These are phyloP conservation scores for Vairimorpha necatrix DNA, from an alignment of 371 early-diverging fungal species.

Conservation along the genomic window DNA sequence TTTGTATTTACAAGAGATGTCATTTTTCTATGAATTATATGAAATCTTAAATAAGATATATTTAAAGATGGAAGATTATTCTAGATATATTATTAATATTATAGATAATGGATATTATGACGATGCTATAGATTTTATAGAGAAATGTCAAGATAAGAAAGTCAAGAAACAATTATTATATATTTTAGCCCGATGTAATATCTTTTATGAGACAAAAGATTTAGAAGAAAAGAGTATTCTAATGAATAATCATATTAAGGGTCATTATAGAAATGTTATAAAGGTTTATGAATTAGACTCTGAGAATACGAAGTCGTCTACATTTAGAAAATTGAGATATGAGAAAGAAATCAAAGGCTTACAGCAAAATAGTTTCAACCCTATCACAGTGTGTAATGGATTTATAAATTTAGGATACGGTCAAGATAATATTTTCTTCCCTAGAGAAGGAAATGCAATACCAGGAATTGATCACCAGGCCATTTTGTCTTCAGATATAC, in stretches of 20 bases:
- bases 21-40: slow-evolving; percentile 27
- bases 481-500: slow-evolving; percentile 8
- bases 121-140: slow-evolving; percentile 43
- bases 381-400: slow-evolving; percentile 45
- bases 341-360: slow-evolving; percentile 40
- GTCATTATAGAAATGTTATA: slow-evolving; percentile 16
- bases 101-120: slow-evolving; percentile 16
- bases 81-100: slow-evolving; percentile 29
- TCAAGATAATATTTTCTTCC: slow-evolving; percentile 43
- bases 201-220: slow-evolving; percentile 38
- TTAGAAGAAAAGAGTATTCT: slow-evolving; percentile 36
- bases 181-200: slow-evolving; percentile 46
- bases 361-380: slow-evolving; percentile 12
- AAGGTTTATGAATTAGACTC: slow-evolving; percentile 36
- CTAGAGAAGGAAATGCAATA: not conserved
- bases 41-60: slow-evolving; percentile 46
- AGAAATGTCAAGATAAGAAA: not conserved
- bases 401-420: slow-evolving; percentile 53
- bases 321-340: slow-evolving; percentile 38
- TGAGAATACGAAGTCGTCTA: slow-evolving; percentile 17
- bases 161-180: slow-evolving; percentile 40
- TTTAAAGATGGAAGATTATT: slow-evolving; percentile 36
- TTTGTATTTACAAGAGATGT: slow-evolving; percentile 56
- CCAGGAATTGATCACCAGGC: slow-evolving; percentile 29
- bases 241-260: slow-evolving; percentile 28